A percentile compares a stretch with the other conserved stretches of the same genome.
These are phyloP conservation scores for Thielaviopsis populi DNA, from an alignment of 2,329 filamentous ascomycete genomes.

Conservation along the genomic window DNA sequence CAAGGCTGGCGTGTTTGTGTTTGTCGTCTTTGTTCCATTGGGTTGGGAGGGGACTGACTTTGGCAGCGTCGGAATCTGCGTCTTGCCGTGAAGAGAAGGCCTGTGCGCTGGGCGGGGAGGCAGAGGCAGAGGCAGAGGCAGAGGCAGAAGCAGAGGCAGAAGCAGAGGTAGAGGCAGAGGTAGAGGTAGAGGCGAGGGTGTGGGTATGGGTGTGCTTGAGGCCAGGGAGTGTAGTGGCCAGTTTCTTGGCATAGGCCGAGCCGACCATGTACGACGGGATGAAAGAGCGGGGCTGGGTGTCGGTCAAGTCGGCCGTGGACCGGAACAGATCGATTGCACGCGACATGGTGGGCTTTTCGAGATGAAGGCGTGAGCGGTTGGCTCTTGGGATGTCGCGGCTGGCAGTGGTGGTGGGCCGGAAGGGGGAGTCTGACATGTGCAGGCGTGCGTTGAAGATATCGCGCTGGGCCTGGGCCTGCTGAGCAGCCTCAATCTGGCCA, in stretches of 20 bases:
- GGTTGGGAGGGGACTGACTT: constrained; percentile 55
- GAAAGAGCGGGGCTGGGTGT: constrained; percentile 33
- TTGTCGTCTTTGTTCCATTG: constrained; percentile 39
- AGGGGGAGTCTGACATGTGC: neutral
- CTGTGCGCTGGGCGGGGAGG: neutral
- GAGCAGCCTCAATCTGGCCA: neutral
- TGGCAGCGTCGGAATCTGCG: constrained; percentile 26
- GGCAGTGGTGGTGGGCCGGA: neutral
- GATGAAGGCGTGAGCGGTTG: neutral
- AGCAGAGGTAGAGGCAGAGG: neutral
- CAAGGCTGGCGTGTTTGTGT: constrained; percentile 32
- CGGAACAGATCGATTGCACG: constrained; percentile 39
- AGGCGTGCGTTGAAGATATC: neutral
- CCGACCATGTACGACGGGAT: constrained; percentile 68
- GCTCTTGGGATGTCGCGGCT: neutral
- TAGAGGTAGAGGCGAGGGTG: too few relatives aligned
- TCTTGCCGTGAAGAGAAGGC: neutral
- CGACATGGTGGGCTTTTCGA: constrained; percentile 32
- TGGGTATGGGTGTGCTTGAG: neutral
- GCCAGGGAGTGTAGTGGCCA: constrained; percentile 49
- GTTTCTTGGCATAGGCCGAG: constrained; percentile 61
- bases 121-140: neutral
- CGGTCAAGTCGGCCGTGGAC: constrained; percentile 21
- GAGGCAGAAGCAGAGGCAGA: neutral
- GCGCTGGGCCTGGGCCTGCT: neutral